A percentile compares a stretch with the other conserved stretches of the same genome.
phyloP scores from a whole-genome alignment of 2,329 filamentous ascomycete species.

The Dactylellina parvicollis region DNA sequence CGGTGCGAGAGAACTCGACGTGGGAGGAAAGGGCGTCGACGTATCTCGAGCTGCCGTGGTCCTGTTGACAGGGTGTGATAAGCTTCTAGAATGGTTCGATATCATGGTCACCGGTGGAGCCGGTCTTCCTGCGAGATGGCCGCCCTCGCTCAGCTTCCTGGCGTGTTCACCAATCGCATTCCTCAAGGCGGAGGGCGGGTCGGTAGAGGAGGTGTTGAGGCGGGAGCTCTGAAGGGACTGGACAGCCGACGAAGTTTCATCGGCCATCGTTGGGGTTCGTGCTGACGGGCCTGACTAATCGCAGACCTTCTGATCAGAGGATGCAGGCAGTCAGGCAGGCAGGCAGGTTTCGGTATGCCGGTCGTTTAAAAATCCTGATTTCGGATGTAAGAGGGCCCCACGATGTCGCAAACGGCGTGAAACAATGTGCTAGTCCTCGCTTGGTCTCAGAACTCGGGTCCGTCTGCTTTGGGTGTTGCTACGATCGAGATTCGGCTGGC shows the following conservation, averaged over 20 bases:
- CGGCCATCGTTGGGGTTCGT: constrained; percentile 25
- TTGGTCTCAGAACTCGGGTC: background rate
- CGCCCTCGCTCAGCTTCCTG: constrained; percentile 24
- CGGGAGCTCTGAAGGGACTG: constrained; percentile 45
- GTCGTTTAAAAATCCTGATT: constrained; percentile 39
- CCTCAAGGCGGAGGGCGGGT: background rate
- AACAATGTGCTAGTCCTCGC: background rate
- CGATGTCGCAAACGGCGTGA: constrained; percentile 30
- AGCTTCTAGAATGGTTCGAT: constrained; percentile 45
- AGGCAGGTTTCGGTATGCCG: background rate
- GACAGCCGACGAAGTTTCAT: constrained; percentile 52
- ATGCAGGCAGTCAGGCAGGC: constrained; percentile 1
- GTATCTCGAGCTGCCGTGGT: constrained; percentile 25
- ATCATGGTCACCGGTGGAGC: constrained; percentile 39
- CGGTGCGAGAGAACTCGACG: constrained; percentile 9
- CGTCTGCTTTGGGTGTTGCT: background rate
- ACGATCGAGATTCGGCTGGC: background rate
- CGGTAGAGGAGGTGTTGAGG: constrained; percentile 23
- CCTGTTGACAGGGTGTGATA: constrained; percentile 49
- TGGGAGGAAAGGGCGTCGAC: constrained; percentile 24
- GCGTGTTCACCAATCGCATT: constrained; percentile 23
- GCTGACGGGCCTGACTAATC: constrained; percentile 7
- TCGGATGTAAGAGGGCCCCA: constrained; percentile 2
- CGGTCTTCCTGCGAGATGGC: constrained; percentile 12
- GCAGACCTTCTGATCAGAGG: background rate